Base-by-base conservation (phyloP, 164 flowering plant genomes). In the Echeveria elegans region DNA sequence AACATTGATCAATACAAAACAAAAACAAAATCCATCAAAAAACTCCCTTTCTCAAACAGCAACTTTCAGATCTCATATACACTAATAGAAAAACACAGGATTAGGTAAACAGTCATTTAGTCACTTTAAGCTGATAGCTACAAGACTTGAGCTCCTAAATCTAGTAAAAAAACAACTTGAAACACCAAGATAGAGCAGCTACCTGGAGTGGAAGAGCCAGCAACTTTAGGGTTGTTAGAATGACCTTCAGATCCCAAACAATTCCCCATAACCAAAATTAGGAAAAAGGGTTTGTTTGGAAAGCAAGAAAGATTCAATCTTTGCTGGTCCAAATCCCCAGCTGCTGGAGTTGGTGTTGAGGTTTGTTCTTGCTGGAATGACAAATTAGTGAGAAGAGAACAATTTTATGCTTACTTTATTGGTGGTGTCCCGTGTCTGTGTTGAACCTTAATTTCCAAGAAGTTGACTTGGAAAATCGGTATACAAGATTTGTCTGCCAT, bases 201-300 rank as follows among this genome's bases (percentile, higher is more conserved):
- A 75, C 78, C 78, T 67, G 70, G 52, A n/a, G 64, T 47, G 29
- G 68, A 43, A 10, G 66, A 53, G 31, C 10, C 16, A 40, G 48
- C 63, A 65, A n/a, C 43, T n/a, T 34, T 26, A 47, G 32, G 23
- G 63, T 19, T 68, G 70, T 9, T n/a, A 28, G 58, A 18, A 56
- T 32, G 41, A 31, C 45, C 21, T 59, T 43, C 59, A 1, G 30
- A 70, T 16, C 61, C 48, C 29, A 40, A 68, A 59, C 76, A 76
- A 40, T 72, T 76, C 19, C 76, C 76, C 79, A 76, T 76, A 32
- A 26, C 32, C 61, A 6, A 53, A 53, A 26, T 15, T 53, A 4
- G 61, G 19, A 29, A 56, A 56, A 56, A 56, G 61, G 61, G 56
- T 50, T 50, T 50, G 56, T 50, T 50, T n/a, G 2, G 24, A 50